These are phyloP conservation scores for Clarireedia hainanense DNA, from an alignment of 2,329 filamentous ascomycete species.

Conservation along the genomic window DNA sequence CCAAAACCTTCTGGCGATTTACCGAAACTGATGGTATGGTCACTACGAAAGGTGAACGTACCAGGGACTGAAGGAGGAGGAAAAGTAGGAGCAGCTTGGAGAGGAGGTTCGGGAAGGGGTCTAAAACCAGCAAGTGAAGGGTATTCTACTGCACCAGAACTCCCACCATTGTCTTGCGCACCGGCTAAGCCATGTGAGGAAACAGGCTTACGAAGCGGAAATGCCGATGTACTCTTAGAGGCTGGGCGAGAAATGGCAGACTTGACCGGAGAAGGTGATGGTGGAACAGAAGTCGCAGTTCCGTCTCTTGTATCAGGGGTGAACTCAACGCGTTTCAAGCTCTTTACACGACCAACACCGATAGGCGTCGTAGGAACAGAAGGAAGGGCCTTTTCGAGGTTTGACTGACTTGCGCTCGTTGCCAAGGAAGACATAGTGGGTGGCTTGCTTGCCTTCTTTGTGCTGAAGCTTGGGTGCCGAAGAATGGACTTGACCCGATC, in stretches of 20 bases:
- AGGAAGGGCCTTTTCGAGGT: constrained; percentile 47
- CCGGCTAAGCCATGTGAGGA: not conserved
- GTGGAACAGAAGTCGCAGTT: constrained; percentile 31
- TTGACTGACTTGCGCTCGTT: constrained; percentile 39
- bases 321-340: constrained; percentile 70
- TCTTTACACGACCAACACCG: constrained; percentile 41
- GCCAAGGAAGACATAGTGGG: constrained; percentile 19
- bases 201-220: not conserved
- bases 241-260: constrained; percentile 38
- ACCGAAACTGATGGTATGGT: constrained; percentile 55
- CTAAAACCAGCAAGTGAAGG: constrained; percentile 24
- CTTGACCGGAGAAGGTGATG: constrained; percentile 51
- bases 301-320: constrained; percentile 57
- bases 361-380: constrained; percentile 51
- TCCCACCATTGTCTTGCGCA: not conserved
- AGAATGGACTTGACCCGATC: constrained; percentile 53
- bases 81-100: constrained; percentile 7
- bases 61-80: constrained; percentile 38
- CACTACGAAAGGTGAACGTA: constrained; percentile 58
- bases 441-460: constrained; percentile 18
- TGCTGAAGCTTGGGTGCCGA: constrained; percentile 29
- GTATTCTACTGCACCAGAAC: constrained; percentile 18
- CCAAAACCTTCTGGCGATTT: constrained; percentile 44
- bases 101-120: constrained; percentile 19
- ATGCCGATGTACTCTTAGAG: constrained; percentile 23